A percentile compares a stretch with the other conserved stretches of the same genome.
phyloP scores from a whole-genome alignment of 192 early-diverging fungal genomes.

The Backusella liffmaniae region DNA sequence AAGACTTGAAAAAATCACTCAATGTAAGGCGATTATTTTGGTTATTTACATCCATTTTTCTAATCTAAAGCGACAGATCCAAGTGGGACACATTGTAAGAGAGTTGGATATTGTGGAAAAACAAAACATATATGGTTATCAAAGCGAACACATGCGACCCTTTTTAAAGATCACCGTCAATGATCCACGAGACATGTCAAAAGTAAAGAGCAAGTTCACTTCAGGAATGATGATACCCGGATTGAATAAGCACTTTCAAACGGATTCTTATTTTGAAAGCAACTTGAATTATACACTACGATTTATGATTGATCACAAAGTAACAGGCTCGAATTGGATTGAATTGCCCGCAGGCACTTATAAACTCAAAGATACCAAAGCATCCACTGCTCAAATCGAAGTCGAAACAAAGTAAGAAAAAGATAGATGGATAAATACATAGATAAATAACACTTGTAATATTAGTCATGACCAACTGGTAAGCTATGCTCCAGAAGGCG shows the following conservation, averaged over 20 bases:
- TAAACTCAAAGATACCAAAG: conserved; percentile 38
- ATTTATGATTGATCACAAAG: conserved; percentile 94
- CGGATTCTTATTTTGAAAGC: conserved; percentile 77
- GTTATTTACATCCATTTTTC: no score
- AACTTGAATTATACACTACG: conserved; percentile 84
- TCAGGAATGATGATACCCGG: conserved; percentile 58
- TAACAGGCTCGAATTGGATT: conserved; percentile 90
- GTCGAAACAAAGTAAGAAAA: conserved; percentile 62
- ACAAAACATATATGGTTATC: conserved; percentile 85
- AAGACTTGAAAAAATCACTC: conserved; percentile 48
- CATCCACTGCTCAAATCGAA: conserved; percentile 79
- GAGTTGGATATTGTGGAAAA: conserved; percentile 73
- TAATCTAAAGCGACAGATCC: conserved; percentile 16
- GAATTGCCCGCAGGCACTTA: conserved; percentile 82
- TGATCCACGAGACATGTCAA: conserved; percentile 47
- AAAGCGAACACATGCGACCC: conserved; percentile 73
- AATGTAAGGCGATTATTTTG: conserved; percentile 36
- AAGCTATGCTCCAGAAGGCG: conserved; percentile 81
- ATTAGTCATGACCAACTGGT: conserved; percentile 72
- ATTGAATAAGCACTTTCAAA: conserved; percentile 39
- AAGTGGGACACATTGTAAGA: conserved; percentile 43
- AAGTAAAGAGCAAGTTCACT: conserved; percentile 41
- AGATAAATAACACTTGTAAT: background rate
- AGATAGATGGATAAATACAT: background rate
- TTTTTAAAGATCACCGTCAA: conserved; percentile 77